Evolutionary conservation across 1,284 basidiomycete genomes (phyloP).

Genomic region (Boletellus deceptivus): DNA sequence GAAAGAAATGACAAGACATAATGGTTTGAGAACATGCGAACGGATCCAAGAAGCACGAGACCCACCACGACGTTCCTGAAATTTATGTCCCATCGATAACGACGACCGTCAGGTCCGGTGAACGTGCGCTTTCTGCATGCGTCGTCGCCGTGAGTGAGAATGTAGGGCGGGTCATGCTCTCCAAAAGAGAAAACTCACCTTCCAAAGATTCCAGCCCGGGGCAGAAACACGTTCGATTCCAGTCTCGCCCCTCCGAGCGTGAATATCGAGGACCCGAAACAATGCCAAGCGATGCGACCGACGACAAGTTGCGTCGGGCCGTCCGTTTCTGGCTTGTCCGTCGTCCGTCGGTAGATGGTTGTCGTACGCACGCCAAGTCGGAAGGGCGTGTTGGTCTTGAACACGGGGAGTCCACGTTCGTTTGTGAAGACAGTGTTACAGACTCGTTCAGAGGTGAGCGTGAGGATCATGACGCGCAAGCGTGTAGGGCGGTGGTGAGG

Average conservation of each 20-base stretch:
- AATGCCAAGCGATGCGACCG: constrained; percentile 24
- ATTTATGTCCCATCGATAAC: constrained; percentile 28
- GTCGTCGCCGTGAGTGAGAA: too few relatives aligned
- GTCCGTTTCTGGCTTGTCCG: background rate
- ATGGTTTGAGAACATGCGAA: background rate
- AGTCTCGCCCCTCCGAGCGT: constrained; percentile 17
- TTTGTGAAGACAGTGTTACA: constrained; percentile 28
- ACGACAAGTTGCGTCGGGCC: constrained; percentile 12
- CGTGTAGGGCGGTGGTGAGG: background rate
- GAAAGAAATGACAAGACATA: background rate
- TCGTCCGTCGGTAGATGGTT: constrained; percentile 14
- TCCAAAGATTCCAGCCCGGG: constrained; percentile 17
- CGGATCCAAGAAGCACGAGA: background rate
- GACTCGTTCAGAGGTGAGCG: constrained; percentile 22
- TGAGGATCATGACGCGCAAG: constrained; percentile 24
- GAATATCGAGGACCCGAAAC: constrained; percentile 20
- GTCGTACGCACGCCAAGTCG: constrained; percentile 24
- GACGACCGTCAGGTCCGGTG: constrained; percentile 22
- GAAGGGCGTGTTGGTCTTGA: constrained; percentile 27
- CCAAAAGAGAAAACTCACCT: constrained; percentile 9
- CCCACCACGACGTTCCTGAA: constrained; percentile 18
- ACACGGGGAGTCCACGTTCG: constrained; percentile 22
- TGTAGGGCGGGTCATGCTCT: too few relatives aligned
- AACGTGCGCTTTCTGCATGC: constrained; percentile 28
- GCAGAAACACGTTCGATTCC: constrained; percentile 21